These are phyloP conservation scores for Corymbia citriodora DNA, from an alignment of 441 rosid species.

Conservation along the genomic window DNA sequence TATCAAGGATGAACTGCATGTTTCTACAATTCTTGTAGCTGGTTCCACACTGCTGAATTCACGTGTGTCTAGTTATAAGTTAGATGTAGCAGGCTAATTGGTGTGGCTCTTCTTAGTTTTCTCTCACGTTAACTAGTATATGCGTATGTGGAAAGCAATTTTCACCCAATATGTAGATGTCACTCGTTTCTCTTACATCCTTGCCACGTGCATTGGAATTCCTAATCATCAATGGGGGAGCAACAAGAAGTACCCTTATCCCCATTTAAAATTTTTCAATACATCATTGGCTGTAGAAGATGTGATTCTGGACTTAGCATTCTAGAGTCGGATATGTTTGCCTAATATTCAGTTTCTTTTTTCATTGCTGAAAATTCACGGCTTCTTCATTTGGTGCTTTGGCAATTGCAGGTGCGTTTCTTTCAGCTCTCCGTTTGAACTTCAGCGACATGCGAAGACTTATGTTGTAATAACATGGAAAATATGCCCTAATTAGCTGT, in stretches of 20 bases:
- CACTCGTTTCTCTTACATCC: not conserved
- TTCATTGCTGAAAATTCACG: not conserved
- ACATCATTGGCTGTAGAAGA: not conserved
- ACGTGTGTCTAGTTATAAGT: not conserved
- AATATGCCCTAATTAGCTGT: not conserved
- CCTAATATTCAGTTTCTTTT: not conserved
- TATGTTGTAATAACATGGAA: conserved; percentile 40
- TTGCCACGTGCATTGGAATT: not conserved
- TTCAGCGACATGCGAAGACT: conserved; percentile 83
- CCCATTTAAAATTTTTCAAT: not conserved
- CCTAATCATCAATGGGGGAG: not conserved
- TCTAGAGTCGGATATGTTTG: not conserved
- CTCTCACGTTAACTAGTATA: not conserved
- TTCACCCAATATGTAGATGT: not conserved
- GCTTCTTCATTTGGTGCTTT: not conserved
- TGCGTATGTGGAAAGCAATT: not conserved
- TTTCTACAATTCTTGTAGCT: not conserved
- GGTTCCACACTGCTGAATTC: not conserved
- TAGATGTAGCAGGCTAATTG: not conserved
- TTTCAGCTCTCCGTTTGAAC: conserved; percentile 62
- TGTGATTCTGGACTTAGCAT: not conserved
- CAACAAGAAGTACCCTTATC: not conserved
- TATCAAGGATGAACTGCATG: not conserved
- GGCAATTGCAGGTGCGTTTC: conserved; percentile 66
- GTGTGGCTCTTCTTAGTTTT: not conserved